These are phyloP conservation scores for Hemileia vastatrix DNA, from an alignment of 1,284 basidiomycete genomes.

Conservation along the genomic window DNA sequence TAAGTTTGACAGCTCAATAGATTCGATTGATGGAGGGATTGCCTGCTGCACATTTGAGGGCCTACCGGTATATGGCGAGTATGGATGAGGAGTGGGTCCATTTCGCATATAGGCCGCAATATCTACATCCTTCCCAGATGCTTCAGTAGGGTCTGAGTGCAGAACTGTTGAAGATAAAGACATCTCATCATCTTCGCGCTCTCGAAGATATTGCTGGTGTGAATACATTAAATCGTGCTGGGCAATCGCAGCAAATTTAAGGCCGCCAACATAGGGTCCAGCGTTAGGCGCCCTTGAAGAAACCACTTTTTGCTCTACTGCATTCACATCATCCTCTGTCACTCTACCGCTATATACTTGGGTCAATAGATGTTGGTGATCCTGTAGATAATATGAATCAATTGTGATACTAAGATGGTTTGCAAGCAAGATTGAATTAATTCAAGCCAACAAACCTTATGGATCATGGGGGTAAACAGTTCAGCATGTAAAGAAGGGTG, in stretches of 20 bases:
- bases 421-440: too few species aligned
- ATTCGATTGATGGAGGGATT: too few species aligned
- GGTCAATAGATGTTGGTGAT: slow-evolving; percentile 63
- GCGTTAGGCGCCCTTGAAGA: slow-evolving; percentile 59
- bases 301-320: slow-evolving; percentile 54
- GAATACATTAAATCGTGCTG: slow-evolving; percentile 43
- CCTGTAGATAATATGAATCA: too few species aligned
- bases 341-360: slow-evolving; percentile 45
- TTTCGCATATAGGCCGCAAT: slow-evolving; percentile 11
- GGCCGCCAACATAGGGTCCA: slow-evolving; percentile 53
- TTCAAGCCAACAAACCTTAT: too few species aligned
- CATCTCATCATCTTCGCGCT: slow-evolving; percentile 37
- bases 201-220: slow-evolving; percentile 34
- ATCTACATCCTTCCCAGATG: too few species aligned
- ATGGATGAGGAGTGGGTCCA: too few species aligned
- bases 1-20: too few species aligned
- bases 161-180: slow-evolving; percentile 25
- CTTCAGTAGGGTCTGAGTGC: too few species aligned
- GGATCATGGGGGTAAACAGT: slow-evolving; percentile 76
- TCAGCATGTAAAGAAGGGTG: slow-evolving; percentile 70
- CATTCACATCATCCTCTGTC: slow-evolving; percentile 48
- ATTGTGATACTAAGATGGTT: too few species aligned
- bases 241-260: slow-evolving; percentile 41
- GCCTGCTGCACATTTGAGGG: too few species aligned
- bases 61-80: too few species aligned